These are phyloP conservation scores for Haplosporangium sp. DNA, from an alignment of 371 early-diverging fungal species.

Conservation along the genomic window DNA sequence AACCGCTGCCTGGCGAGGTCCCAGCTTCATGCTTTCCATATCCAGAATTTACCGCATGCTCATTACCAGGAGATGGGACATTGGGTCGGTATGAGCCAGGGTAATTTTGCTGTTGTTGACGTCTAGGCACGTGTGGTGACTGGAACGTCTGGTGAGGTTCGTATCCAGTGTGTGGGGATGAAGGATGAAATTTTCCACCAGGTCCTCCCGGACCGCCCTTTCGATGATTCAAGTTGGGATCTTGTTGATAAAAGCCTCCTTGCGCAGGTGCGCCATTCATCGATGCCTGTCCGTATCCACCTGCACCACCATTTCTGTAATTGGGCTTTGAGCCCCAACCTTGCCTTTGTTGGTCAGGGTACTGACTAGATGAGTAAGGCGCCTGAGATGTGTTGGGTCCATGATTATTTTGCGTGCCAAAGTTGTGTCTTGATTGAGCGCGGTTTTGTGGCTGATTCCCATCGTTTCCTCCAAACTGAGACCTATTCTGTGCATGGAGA, in stretches of 20 bases:
- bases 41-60: neutral
- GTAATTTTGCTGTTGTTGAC: conserved; percentile 19
- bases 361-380: conserved; percentile 4
- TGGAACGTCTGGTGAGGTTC: conserved; percentile 14
- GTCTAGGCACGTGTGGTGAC: conserved; percentile 13
- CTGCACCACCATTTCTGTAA: conserved; percentile 21
- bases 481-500: conserved; percentile 10
- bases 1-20: conserved; percentile 2
- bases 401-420: conserved; percentile 8
- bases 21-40: conserved; percentile 13
- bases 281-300: conserved; percentile 12
- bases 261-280: conserved; percentile 9
- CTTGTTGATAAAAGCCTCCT: conserved; percentile 29
- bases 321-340: conserved; percentile 31
- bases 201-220: conserved; percentile 23
- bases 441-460: conserved; percentile 21
- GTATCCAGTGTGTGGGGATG: conserved; percentile 15
- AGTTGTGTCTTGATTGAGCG: conserved; percentile 15
- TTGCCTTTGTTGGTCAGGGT: conserved; percentile 18
- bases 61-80: conserved; percentile 1
- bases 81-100: conserved; percentile 11
- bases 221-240: conserved; percentile 8
- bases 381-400: conserved; percentile 9
- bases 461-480: conserved; percentile 20
- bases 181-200: conserved; percentile 20